Evolutionary conservation across 495 filamentous ascomycete species (phyloP).

Genomic region (Astrothelium subdiscretum): DNA sequence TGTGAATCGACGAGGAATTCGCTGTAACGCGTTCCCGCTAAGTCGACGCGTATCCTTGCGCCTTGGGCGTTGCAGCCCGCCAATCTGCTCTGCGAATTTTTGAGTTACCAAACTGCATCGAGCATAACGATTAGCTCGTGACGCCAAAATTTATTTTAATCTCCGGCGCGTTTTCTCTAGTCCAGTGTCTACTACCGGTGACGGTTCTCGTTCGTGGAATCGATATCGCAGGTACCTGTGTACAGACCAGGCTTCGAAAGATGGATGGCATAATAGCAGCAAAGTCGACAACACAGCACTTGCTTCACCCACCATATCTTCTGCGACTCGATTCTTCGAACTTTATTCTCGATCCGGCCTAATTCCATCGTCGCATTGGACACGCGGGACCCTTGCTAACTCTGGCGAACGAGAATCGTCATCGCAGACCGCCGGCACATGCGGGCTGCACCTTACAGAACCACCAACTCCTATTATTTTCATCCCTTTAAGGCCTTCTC

Average conservation of each 20-base stretch:
- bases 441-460: background rate
- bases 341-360: background rate
- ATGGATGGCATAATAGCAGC: background rate
- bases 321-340: background rate
- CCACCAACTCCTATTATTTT: conserved; percentile 1
- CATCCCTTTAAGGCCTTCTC: background rate
- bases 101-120: background rate
- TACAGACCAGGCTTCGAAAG: background rate
- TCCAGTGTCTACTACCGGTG: background rate
- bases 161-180: background rate
- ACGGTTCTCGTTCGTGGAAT: background rate
- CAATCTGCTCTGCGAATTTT: background rate
- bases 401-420: background rate
- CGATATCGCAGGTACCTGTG: background rate
- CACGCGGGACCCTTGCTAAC: background rate
- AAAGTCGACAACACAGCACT: background rate
- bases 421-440: background rate
- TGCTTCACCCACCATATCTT: background rate
- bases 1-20: background rate
- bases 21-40: background rate
- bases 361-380: background rate
- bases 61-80: too few species aligned
- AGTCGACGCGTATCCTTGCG: background rate
- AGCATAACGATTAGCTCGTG: background rate
- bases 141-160: background rate